Base-by-base conservation (phyloP, 331 rosid genomes). In the Saraca asoca region DNA sequence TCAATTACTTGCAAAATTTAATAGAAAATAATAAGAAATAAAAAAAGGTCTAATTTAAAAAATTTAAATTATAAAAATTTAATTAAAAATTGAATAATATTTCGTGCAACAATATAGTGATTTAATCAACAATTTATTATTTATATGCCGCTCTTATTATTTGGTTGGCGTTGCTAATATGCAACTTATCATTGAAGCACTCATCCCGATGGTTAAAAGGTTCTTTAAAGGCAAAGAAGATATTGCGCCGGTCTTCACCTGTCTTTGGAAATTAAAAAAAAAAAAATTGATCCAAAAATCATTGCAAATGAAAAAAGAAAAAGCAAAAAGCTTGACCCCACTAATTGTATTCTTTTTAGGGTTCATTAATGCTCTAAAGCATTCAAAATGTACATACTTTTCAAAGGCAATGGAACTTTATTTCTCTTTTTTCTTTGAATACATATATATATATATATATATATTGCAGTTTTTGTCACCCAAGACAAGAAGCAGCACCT, bases 321-420 rank as follows among this genome's bases (percentile, higher is more conserved):
- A 64, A 43, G 65, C 52, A 63, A 69, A 65, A 74, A 71, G 81
- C 68, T 58, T 12, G 81, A 78, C 81, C 83, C 83, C 90, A 79
- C 86, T 66, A 53, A 60, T 71, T 87, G 85, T 90, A 85, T 83
- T 90, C 93, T 90, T 90, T 90, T 77, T 75, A 90, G 91, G 85
- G 73, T 43, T 82, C 87, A 77, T 81, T 73, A 59, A 78, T 64
- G 77, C 81, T 68, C 62, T 60, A 83, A 88, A 84, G 84, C 75
- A 83, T 81, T 82, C 88, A 83, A 85, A 85, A 69, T 82, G 69
- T 64, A 68, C 45, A 62, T 58, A 70, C 91, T 87, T 83, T 72
- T 66, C 59, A 81, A 80, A 81, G 81, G 75, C 72, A 63, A 16
- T 71, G 64, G 31, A 78, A 58, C 85, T 81, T 86, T 78, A 82